A percentile compares a stretch with the other conserved stretches of the same genome.
These are phyloP conservation scores for Acanthamoeba castellanii DNA, from an alignment of 208 protist species.

Conservation along the genomic window DNA sequence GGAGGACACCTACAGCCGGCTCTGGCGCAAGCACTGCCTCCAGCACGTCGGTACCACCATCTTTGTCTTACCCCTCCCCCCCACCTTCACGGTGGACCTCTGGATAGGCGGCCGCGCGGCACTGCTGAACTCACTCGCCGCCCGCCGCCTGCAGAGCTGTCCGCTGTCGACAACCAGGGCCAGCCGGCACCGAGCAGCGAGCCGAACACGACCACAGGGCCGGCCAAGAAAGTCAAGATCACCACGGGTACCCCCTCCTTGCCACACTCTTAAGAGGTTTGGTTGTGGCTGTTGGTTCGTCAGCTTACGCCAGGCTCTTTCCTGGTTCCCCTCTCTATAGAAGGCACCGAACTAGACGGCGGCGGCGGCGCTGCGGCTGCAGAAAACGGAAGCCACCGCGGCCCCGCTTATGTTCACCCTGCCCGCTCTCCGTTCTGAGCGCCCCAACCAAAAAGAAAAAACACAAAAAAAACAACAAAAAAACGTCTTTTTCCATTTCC, in stretches of 20 bases:
- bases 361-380: not conserved
- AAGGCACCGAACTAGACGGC: not conserved
- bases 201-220: not conserved
- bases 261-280: not conserved
- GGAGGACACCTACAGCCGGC: slow-evolving; percentile 47
- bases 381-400: too few relatives aligned
- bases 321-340: not conserved
- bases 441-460: too few relatives aligned
- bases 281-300: not conserved
- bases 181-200: not conserved
- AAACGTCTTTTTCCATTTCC: too few relatives aligned
- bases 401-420: too few relatives aligned
- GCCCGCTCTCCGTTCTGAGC: too few relatives aligned
- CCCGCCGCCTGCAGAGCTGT: not conserved
- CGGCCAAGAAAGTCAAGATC: not conserved
- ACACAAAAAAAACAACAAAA: too few relatives aligned
- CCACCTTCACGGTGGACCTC: too few relatives aligned
- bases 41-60: not conserved
- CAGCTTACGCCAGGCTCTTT: not conserved
- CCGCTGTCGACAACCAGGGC: not conserved
- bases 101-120: too few relatives aligned
- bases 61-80: too few relatives aligned
- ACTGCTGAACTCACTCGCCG: not conserved
- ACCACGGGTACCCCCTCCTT: not conserved
- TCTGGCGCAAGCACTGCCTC: slow-evolving; percentile 1